Percentiles rank a stretch among this genome's conserved stretches.
Conservation (phyloP, 495 filamentous ascomycete species). For the Tuber indicum region DNA sequence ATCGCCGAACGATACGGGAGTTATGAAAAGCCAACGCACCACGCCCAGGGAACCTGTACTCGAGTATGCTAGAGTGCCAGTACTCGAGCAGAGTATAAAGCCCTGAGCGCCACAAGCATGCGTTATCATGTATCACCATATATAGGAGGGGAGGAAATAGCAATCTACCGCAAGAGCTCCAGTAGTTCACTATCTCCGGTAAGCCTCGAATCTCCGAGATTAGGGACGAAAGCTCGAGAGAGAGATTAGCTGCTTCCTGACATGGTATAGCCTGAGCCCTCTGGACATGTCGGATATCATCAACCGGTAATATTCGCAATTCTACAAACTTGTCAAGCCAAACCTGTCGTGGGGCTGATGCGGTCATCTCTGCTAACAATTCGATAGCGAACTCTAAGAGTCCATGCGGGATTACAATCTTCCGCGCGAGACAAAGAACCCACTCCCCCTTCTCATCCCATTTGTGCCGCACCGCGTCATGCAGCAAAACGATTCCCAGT, state of each 20-base stretch:
- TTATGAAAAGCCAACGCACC: background rate
- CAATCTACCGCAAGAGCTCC: background rate
- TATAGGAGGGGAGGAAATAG: background rate
- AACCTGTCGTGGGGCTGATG: too few relatives aligned
- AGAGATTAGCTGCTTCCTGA: background rate
- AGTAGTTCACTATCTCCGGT: background rate
- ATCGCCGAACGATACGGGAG: background rate
- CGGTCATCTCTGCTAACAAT: background rate
- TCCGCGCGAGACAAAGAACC: background rate
- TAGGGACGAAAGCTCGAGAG: background rate
- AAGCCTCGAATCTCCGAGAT: background rate
- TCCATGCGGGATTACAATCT: conserved; percentile 9
- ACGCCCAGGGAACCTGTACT: too few relatives aligned
- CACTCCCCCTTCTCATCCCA: background rate
- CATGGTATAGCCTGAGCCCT: background rate
- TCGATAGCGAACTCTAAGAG: background rate
- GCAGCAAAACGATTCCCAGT: background rate
- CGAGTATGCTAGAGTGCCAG: background rate
- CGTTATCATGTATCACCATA: background rate
- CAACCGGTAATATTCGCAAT: background rate
- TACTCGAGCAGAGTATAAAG: background rate
- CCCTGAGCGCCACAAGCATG: background rate
- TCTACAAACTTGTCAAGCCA: background rate
- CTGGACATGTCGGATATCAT: background rate
- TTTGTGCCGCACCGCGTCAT: background rate